phyloP scores from a whole-genome alignment of 2,329 filamentous ascomycete genomes.

The Aspergillus transmontanensis region DNA sequence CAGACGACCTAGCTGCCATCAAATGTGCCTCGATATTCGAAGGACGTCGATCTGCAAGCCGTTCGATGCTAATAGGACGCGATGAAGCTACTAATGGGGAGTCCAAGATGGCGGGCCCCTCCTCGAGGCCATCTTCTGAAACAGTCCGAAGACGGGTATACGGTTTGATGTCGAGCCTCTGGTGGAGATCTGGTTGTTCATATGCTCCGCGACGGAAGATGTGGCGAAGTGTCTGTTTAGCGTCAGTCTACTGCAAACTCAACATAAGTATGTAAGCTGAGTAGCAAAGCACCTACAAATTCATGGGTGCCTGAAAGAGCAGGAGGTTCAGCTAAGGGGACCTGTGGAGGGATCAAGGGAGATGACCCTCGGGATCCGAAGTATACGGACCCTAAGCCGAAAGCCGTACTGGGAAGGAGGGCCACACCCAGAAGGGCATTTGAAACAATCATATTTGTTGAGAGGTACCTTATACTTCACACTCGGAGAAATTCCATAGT shows the following conservation, averaged over 20 bases:
- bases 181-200: constrained; percentile 74
- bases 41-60: constrained; percentile 76
- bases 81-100: constrained; percentile 65
- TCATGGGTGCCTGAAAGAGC: constrained; percentile 31
- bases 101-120: constrained; percentile 50
- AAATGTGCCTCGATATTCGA: constrained; percentile 78
- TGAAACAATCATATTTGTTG: constrained; percentile 16
- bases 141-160: constrained; percentile 56
- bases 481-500: constrained; percentile 25
- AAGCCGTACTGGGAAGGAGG: constrained; percentile 24
- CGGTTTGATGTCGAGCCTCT: constrained; percentile 70
- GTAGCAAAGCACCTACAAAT: constrained; percentile 34
- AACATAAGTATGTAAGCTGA: neutral
- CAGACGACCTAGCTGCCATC: constrained; percentile 68
- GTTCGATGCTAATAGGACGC: constrained; percentile 69
- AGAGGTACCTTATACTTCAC: constrained; percentile 18
- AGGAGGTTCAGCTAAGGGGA: constrained; percentile 30
- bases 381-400: constrained; percentile 28
- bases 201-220: constrained; percentile 91
- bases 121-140: constrained; percentile 42
- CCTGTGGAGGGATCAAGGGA: constrained; percentile 37
- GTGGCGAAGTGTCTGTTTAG: constrained; percentile 66
- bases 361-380: constrained; percentile 25
- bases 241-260: neutral
- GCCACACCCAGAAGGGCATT: constrained; percentile 26